Evolutionary conservation across 2,329 filamentous ascomycete genomes (phyloP).

Genomic region (Sclerotinia sclerotiorum): DNA sequence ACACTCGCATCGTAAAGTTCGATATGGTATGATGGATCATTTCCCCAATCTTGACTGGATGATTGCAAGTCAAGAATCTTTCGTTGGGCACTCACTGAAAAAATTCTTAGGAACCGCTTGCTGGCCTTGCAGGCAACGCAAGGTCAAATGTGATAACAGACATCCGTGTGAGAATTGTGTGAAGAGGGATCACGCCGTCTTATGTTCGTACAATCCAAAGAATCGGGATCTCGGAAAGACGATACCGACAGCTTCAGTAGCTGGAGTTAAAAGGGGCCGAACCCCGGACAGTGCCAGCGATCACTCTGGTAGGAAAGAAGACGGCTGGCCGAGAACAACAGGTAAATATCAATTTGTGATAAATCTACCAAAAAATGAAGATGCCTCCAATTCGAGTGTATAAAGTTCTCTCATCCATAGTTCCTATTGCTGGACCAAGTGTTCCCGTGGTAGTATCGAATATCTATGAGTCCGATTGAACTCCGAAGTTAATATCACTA

Average conservation of each 20-base stretch:
- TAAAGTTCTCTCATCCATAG: neutral
- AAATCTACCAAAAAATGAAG: neutral
- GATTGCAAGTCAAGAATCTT: slow-evolving; percentile 10
- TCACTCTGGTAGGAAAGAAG: slow-evolving; percentile 34
- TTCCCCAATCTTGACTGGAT: slow-evolving; percentile 17
- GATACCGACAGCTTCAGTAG: slow-evolving; percentile 25
- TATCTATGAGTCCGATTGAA: slow-evolving; percentile 12
- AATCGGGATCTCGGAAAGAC: slow-evolving; percentile 38
- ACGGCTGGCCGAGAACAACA: slow-evolving; percentile 39
- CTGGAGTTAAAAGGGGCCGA: slow-evolving; percentile 34
- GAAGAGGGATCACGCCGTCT: slow-evolving; percentile 62
- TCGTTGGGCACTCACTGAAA: slow-evolving; percentile 24
- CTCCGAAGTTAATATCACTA: slow-evolving; percentile 15
- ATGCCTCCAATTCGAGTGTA: neutral
- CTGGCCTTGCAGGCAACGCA: slow-evolving; percentile 66
- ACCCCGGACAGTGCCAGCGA: slow-evolving; percentile 39
- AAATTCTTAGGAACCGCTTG: slow-evolving; percentile 44
- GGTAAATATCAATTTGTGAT: slow-evolving; percentile 30
- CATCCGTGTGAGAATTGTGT: slow-evolving; percentile 68
- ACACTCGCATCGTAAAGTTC: slow-evolving; percentile 66
- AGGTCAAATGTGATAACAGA: slow-evolving; percentile 70
- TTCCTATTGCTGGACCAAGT: slow-evolving; percentile 1
- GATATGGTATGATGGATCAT: slow-evolving; percentile 55
- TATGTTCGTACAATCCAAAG: slow-evolving; percentile 68
- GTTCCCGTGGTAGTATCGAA: neutral